Evolutionary conservation across 345 rosid species (phyloP).

Genomic region (Erucastrum elatum): DNA sequence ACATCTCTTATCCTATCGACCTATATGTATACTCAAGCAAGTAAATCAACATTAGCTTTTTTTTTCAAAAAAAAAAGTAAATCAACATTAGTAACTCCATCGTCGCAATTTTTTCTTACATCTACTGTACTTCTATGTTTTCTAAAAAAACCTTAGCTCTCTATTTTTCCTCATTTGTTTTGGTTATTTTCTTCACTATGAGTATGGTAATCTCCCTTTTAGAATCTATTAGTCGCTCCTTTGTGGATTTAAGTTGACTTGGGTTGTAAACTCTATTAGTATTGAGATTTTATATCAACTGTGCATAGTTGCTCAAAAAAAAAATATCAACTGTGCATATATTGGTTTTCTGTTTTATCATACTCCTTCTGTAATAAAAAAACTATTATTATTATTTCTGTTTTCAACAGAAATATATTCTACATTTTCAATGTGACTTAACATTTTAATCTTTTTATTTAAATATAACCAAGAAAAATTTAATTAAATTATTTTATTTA

Average conservation of each 20-base stretch:
- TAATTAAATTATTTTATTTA: too few species aligned
- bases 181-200: not conserved
- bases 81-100: not conserved
- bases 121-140: not conserved
- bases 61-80: too few species aligned
- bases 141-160: not conserved
- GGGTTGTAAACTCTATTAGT: not conserved
- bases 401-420: not conserved
- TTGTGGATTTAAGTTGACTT: not conserved
- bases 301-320: not conserved
- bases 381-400: too few species aligned
- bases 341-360: not conserved
- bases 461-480: not conserved
- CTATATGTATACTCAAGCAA: not conserved
- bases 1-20: not conserved
- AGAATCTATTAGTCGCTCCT: not conserved
- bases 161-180: not conserved
- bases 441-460: too few species aligned
- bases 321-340: not conserved
- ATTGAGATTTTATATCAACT: not conserved
- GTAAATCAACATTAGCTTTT: too few species aligned
- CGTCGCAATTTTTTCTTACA: not conserved
- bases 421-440: not conserved
- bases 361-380: not conserved
- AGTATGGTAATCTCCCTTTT: not conserved